Base-by-base conservation (phyloP, 2,329 filamentous ascomycete genomes). In the Beauveria sp. region DNA sequence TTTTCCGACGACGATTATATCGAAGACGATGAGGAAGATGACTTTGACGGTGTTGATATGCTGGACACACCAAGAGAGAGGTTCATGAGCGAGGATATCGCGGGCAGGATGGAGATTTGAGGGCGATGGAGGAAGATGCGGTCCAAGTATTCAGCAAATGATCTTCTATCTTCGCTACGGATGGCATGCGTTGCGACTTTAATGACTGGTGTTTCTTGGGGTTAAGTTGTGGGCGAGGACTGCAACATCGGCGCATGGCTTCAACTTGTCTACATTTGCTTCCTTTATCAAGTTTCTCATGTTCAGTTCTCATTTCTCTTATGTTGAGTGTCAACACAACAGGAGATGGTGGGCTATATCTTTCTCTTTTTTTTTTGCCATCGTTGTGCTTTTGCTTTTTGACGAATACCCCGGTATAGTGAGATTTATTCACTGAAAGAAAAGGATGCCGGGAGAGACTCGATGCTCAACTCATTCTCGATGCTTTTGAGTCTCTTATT, bases 21-120 rank as follows among this genome's bases (percentile, higher is more conserved):
- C 34, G 77, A 80, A 38, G 80, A 78, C 30, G 76, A 79, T 49
- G 74, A 79, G n/a, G 73, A 77, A 7, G 75, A 74, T 16, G 70
- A 78, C 12, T 76, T 79, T 52, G 73, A 74, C 18, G 76, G 76
- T 22, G 74, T 75, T 50, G 74, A 73, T 10, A 72, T 72, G 59
- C 66, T 72, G n/a, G 70, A 72, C n/a, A 75, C 73, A 61, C 74
- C 75, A 49, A 75, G 76, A 8, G 76, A 83, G 50, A 78, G 84
- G 46, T 79, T 81, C 34, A 79, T 86, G 71, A 87, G 84, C 66
- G 85, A 87, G 71, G 85, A 88, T 64, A 78, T 87, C 52, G 84
- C 83, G 34, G 79, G 79, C 4, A 77, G 78, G 22, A 87, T 88
- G 83, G 85, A 87, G 68, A 81, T 87, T 66, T 85, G 79, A 72